Evolutionary conservation across 805 yeast species (phyloP), one percentile per base, ranked within the genome.

Genomic region (Sugiyamaella smithiae): DNA sequence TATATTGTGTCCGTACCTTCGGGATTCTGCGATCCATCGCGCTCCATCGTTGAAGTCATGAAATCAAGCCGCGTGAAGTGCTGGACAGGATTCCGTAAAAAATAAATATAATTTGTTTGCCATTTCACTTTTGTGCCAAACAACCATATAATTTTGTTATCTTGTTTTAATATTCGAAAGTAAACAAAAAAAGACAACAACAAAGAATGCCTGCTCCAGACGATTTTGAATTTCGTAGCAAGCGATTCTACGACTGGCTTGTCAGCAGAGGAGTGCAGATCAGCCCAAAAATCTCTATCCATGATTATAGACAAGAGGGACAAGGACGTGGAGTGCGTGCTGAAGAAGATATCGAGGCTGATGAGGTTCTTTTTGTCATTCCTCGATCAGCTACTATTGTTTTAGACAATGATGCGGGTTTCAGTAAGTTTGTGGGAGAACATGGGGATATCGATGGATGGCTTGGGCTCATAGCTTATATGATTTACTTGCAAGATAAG

Each of bases 321-420:
- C 88, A 87, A 64, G 98, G 98, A 7, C 72, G 97, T 26, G 95
- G 90, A 3, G 63, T 91, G 6, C 61, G 82, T 3, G 95, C 97
- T 1, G 49, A 55, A 0, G 76, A 76, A 32, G 81, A 80, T 54
- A 85, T 91, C 17, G 62, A 60, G 2, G 66, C 69, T 42, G 89
- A 77, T 47, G 95, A 88, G 49, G 70, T 70, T 0, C 65, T 91
- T 14, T 88, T 90, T 64, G 72, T 77, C 33, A 74, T 93, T 24
- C 91, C 97, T 0, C 68, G 86, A 47, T 59, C 63, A 1, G 65
- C 76, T 0, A 64, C 85, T 5, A 58, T 91, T 43, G 80, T 82
- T 56, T 73, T 81, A n/a, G 76, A 74, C 14, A 84, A 81, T 7
- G 77, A 83, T 24, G 63, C 77, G 5, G 56, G 53, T 23, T 51